Evolutionary conservation across 2,329 filamentous ascomycete genomes (phyloP), one percentile per base, ranked within the genome.

Genomic region (Neonectria punicea): DNA sequence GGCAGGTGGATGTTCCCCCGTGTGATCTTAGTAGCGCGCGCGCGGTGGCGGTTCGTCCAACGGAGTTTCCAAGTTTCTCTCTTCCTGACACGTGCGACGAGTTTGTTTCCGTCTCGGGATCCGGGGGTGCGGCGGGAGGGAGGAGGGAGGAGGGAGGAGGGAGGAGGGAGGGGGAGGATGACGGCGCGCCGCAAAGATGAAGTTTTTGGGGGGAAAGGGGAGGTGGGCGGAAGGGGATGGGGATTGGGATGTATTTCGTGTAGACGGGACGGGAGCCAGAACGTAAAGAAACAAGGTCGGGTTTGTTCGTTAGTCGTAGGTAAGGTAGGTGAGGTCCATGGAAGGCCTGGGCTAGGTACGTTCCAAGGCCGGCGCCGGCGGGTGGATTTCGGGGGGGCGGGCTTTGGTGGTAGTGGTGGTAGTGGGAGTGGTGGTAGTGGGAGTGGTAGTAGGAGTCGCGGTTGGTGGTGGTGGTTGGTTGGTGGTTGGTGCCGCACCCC

Each of bases 71-170:
- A 10, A 50, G 49, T 18, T 32, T n/a, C 28, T 10, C 18, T 49
- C n/a, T 10, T 36, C 30, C 32, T 18, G 34, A 50, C 60, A 63
- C 49, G 60, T 63, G 60, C 54, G 55, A 54, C 51, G 22, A 49
- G 28, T 28, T 18, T 9, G 61, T 49, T 63, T 58, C 61, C 55
- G 49, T 55, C 44, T 63, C 61, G 61, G 61, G 44, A 58, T 63
- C 61, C 55, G 55, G 53, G 53, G 47, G n/a, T 41, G 39, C 25
- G 39, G 41, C 28, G 28, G 50, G 22, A n/a, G 20, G 30, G 28
- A 18, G 43, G 28, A 8, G 10, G 22, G 39, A 20, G 6, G 36
- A n/a, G n/a, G n/a, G n/a, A n/a, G 50, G 22, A n/a, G 20, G 30
- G 28, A 18, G 43, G 28, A 8, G 10, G 22, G 39, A 20, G 6